Base-by-base conservation (phyloP, 1,139 yeast species). In the Pichia sp. region DNA sequence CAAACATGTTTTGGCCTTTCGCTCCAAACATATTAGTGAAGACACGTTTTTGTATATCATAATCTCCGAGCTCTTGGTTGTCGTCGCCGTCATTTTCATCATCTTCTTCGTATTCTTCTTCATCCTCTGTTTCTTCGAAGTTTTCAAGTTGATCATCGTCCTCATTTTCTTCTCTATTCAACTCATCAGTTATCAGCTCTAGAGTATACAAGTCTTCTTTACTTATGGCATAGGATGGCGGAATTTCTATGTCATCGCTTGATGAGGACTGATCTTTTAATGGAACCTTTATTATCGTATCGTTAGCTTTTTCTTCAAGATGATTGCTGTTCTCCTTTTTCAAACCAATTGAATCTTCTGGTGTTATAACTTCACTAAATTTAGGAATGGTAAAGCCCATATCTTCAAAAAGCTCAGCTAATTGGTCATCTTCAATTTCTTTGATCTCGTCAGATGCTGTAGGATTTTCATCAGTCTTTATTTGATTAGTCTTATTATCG, bases 131-230 rank as follows among this genome's bases (percentile, higher is more conserved):
- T 20, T 20, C 24, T 20, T 3, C 24, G 24, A 20, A 20, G 24
- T 20, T 20, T 20, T 20, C 24, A 20, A 20, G 24, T 20, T 20
- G 24, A 20, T 20, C 24, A 20, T 20, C 56, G 44, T 38, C 53
- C 17, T 53, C 59, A n/a, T 51, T 72, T 34, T 68, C 73, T 4
- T 67, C 69, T 59, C 76, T 76, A 31, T 71, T 79, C 36, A 83
- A 63, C 20, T 81, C 81, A 59, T 78, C 81, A 0, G 88, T 86
- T 3, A 85, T 64, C 10, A 78, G 55, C 53, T 78, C 81, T 3
- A 85, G 70, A 44, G 76, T 75, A 10, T 77, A 68, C 53, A 85
- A 73, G 57, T 84, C 87, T 7, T 79, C 76, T 0, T 79, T 74
- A 55, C 72, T 75, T 9, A 83, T 73, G 16, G 17, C 24, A 10